Base-by-base conservation (phyloP, 352 stramenopile genomes). In the Phytopythium litorale region DNA sequence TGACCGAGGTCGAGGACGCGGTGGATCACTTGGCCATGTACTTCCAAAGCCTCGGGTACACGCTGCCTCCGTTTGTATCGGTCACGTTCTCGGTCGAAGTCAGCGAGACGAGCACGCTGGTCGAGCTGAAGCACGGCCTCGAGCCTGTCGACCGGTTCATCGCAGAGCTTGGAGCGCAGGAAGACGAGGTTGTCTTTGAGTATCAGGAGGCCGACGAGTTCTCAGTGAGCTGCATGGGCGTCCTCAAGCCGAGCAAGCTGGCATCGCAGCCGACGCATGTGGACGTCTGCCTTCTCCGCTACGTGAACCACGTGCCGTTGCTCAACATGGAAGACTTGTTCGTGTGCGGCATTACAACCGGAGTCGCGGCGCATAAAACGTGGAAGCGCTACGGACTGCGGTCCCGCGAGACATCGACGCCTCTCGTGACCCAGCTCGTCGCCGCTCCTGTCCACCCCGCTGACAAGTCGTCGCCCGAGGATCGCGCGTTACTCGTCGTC, bases 1-100 rank as follows among this genome's bases (percentile, higher is more conserved):
- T 33, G 16, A 6, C n/a, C 15, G 66, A 86, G 1, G n/a, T 89
- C 7, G 76, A 85, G 30, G 71, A 73, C 21, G 79, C 72, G 30
- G 73, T 76, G 11, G 75, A 87, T 33, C 67, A 60, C 16, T 56
- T 94, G 23, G 68, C 77, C 9, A 35, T 84, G 30, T 94, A 92
- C 56, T 91, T 94, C 33, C 76, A 90, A 64, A 88, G 58, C 48
- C 58, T 91, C 30, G 68, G 78, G 18, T 94, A 91, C 58, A 84
- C 72, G 1, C 60, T 82, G 21, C 76, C 74, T 50, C 65, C 71
- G 3, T 81, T 68, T 48, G 53, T 92, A n/a, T 67, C 68, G 21
- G 75, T 92, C 5, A 66, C 86, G 28, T 91, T 92, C 58, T 60
- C 40, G 37, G 82, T 91, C 45, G 68, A 89, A 43, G 72, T 91